These are phyloP conservation scores for Phytophthora sp. DNA, from an alignment of 352 stramenopile species.

Conservation along the genomic window DNA sequence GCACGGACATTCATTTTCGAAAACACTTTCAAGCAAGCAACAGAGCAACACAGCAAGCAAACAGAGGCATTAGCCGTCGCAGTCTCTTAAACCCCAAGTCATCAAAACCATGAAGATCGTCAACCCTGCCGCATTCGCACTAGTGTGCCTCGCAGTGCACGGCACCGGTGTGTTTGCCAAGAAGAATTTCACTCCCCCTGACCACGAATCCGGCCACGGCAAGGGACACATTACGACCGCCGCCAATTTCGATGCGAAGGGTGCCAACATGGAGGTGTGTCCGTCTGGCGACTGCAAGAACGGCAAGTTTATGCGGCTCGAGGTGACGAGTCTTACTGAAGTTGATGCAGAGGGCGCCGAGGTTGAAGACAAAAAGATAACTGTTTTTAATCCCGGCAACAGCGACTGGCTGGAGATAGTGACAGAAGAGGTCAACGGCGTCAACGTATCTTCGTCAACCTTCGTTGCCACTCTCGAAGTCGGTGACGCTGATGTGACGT, in stretches of 20 bases:
- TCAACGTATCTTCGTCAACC: conserved; percentile 30
- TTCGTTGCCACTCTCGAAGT: conserved; percentile 29
- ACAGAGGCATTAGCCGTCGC: background rate
- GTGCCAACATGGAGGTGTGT: conserved; percentile 49
- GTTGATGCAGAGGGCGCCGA: conserved; percentile 3
- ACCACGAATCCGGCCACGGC: background rate
- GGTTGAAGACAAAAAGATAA: too few relatives aligned
- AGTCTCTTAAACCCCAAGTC: background rate
- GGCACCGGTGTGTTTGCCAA: background rate
- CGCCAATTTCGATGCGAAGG: conserved; percentile 36
- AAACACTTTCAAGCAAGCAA: conserved; percentile 16
- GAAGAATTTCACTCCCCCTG: conserved; percentile 10
- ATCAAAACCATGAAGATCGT: conserved; percentile 27
- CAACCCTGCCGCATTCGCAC: conserved; percentile 4
- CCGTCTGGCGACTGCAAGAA: conserved; percentile 70
- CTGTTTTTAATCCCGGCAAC: conserved; percentile 29
- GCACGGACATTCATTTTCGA: conserved; percentile 27
- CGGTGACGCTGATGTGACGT: background rate
- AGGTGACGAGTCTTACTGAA: conserved; percentile 40
- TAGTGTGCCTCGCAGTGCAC: conserved; percentile 16
- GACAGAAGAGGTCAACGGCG: conserved; percentile 4
- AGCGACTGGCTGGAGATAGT: conserved; percentile 36
- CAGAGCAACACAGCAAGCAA: background rate
- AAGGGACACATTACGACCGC: conserved; percentile 32
- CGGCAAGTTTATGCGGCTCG: conserved; percentile 94